Conservation (phyloP, 495 filamentous ascomycete genomes). For the Rusavskia elegans region DNA sequence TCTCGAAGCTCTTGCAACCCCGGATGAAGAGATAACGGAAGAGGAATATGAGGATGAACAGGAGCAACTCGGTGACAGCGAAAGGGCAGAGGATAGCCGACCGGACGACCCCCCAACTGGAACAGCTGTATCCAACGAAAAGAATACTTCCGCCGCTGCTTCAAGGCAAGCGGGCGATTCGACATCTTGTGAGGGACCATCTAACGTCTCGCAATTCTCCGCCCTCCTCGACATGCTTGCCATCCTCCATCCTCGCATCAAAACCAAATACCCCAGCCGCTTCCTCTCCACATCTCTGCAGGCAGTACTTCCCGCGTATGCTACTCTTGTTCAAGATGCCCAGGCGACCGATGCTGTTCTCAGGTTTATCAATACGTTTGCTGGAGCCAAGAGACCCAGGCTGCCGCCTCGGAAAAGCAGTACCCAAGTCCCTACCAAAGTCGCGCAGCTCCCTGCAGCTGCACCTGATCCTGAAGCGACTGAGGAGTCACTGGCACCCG, state of each 20-base stretch:
- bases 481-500: slow-evolving; percentile 29
- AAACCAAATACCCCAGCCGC: slow-evolving; percentile 78
- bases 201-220: slow-evolving; percentile 42
- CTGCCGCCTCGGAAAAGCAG: slow-evolving; percentile 55
- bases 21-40: slow-evolving; percentile 38
- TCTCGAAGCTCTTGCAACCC: slow-evolving; percentile 40
- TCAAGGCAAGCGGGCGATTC: neutral
- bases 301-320: slow-evolving; percentile 55
- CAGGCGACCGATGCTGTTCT: slow-evolving; percentile 61
- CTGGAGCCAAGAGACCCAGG: slow-evolving; percentile 54
- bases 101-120: neutral
- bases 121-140: neutral
- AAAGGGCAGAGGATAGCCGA: neutral
- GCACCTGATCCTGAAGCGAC: slow-evolving; percentile 67
- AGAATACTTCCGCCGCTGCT: neutral
- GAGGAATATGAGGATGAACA: slow-evolving; percentile 26
- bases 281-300: slow-evolving; percentile 84
- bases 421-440: slow-evolving; percentile 32
- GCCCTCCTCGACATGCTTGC: slow-evolving; percentile 64
- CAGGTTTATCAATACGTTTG: slow-evolving; percentile 58
- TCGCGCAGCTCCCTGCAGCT: slow-evolving; percentile 12
- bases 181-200: slow-evolving; percentile 1
- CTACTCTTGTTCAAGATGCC: slow-evolving; percentile 32
- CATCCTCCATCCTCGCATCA: slow-evolving; percentile 73
- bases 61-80: slow-evolving; percentile 12